Base-by-base conservation (phyloP, 176 grass and related monocot genomes). In the Alloteropsis semialata region DNA sequence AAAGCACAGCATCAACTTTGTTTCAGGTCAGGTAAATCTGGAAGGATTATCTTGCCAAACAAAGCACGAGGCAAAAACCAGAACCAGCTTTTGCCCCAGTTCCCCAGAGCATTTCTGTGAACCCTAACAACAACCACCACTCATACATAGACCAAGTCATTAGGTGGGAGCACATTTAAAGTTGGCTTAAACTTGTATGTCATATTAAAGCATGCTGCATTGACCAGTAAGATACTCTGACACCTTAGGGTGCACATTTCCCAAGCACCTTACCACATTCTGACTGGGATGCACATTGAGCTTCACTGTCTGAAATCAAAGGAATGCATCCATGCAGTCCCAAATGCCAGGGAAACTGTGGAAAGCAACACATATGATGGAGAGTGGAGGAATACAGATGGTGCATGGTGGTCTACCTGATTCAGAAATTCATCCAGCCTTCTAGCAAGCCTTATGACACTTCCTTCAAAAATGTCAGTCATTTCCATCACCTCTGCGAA, bases 391-490 rank as follows among this genome's bases (percentile, higher is more conserved):
- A n/a, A 16, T 58, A 57, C 11, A n/a, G 2, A 10, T n/a, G 9
- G 5, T 73, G 28, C 10, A 41, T 69, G n/a, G 42, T 59, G 34
- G 44, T 59, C n/a, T 83, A 97, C 97, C 97, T 99, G 97, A 90
- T 99, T 96, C 83, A 99, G 85, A 91, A 99, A 99, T 83, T 99
- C 97, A 92, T 96, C 91, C 69, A 99, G 76, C 79, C 97, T 91
- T 87, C 97, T 92, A 46, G 87, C 97, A 70, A 94, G 85, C 54
- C 97, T 84, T 81, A 96, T 99, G 85, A 99, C 82, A 85, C 89
- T 99, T 55, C 96, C 96, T 87, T 99, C 87, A 90, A 96, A 99
- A 89, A 99, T 99, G 72, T 94, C 96, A 0, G 96, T 99, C 96
- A 99, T 99, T 81, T 99, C 93, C 39, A 92, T 99, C 69, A 96